These are phyloP conservation scores for Fusarium odoratissimum DNA, from an alignment of 2,329 filamentous ascomycete genomes.

Conservation along the genomic window DNA sequence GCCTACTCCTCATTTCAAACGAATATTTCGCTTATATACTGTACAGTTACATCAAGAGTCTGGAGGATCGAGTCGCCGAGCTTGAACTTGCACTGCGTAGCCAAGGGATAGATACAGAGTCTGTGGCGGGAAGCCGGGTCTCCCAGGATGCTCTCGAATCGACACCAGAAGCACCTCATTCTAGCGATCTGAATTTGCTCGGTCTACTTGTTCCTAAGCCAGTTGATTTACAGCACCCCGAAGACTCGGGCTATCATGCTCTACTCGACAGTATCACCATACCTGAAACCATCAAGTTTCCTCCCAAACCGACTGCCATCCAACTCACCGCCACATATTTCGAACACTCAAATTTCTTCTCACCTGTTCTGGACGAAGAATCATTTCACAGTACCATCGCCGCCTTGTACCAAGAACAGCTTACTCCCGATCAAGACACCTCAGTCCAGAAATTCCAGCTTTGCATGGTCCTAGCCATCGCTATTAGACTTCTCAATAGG, in stretches of 20 bases:
- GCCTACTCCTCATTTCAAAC: too few relatives aligned
- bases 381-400: constrained; percentile 13
- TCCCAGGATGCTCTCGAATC: background rate
- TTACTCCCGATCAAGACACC: background rate
- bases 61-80: constrained; percentile 43
- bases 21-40: background rate
- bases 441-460: constrained; percentile 9
- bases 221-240: background rate
- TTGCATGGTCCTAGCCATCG: constrained; percentile 19
- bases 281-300: constrained; percentile 11
- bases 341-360: constrained; percentile 47
- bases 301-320: background rate
- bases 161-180: background rate
- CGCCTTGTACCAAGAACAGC: constrained; percentile 7
- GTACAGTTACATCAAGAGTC: constrained; percentile 42
- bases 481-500: constrained; percentile 31
- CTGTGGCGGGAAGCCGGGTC: background rate
- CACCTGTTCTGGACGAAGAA: constrained; percentile 34
- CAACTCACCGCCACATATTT: constrained; percentile 43
- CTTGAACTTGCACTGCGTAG: constrained; percentile 28
- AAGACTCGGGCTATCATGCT: constrained; percentile 15
- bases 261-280: constrained; percentile 3
- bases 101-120: constrained; percentile 15
- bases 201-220: background rate
- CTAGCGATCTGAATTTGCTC: background rate